These are phyloP conservation scores for Jackrogersella minutella DNA, from an alignment of 495 filamentous ascomycete genomes.

Conservation along the genomic window DNA sequence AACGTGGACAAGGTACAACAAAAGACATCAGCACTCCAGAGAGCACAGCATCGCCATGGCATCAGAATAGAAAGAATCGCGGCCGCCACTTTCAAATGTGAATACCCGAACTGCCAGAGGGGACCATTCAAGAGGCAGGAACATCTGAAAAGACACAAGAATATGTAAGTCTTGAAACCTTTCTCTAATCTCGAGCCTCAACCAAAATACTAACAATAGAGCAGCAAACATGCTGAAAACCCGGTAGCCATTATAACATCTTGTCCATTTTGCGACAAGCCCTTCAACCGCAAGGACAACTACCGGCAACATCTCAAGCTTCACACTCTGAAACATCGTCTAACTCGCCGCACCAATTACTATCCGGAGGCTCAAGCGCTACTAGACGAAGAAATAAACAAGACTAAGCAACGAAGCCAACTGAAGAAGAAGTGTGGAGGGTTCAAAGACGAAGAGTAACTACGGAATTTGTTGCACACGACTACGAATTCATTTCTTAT, in stretches of 20 bases:
- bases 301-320: constrained; percentile 49
- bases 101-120: constrained; percentile 48
- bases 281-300: constrained; percentile 49
- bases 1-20: constrained; percentile 44
- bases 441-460: constrained; percentile 28
- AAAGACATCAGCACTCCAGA: constrained; percentile 47
- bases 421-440: constrained; percentile 15
- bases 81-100: constrained; percentile 42
- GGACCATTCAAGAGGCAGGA: constrained; percentile 67
- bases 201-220: constrained; percentile 5
- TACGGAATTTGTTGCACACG: constrained; percentile 6
- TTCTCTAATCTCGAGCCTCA: neutral
- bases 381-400: constrained; percentile 41
- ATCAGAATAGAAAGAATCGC: constrained; percentile 39
- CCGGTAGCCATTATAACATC: constrained; percentile 10
- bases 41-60: constrained; percentile 34
- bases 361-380: constrained; percentile 37
- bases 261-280: constrained; percentile 45
- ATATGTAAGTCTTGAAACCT: constrained; percentile 49
- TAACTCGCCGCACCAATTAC: constrained; percentile 43
- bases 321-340: constrained; percentile 43
- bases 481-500: neutral
- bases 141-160: constrained; percentile 70
- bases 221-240: constrained; percentile 37
- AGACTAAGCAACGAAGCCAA: constrained; percentile 41